Percentiles rank a stretch among this genome's conserved stretches.
Evolutionary conservation across 73 alveolate species (phyloP).

Genomic region (Blepharisma japonicum): DNA sequence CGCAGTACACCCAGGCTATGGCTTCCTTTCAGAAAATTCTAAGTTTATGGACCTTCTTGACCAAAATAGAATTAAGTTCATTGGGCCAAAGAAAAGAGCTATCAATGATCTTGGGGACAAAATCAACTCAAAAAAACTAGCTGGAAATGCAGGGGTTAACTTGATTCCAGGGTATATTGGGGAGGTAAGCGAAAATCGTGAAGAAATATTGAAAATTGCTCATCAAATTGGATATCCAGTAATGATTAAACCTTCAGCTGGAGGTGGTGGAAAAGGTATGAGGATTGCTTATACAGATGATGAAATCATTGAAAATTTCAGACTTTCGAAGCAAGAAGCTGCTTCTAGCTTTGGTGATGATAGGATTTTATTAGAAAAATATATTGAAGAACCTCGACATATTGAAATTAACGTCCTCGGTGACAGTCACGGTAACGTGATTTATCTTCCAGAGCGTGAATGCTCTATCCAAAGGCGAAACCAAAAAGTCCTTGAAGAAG

Average conservation of each 20-base stretch:
- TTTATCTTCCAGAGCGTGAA: constrained; percentile 86
- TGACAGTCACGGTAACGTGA: constrained; percentile 80
- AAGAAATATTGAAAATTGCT: constrained; percentile 55
- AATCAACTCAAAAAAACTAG: constrained; percentile 74
- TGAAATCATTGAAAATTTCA: constrained; percentile 69
- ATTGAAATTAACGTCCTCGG: constrained; percentile 87
- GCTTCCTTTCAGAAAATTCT: constrained; percentile 36
- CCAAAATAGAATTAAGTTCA: constrained; percentile 53
- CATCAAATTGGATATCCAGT: constrained; percentile 85
- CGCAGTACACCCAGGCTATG: constrained; percentile 36
- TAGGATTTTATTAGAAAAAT: constrained; percentile 85
- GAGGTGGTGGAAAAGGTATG: constrained; percentile 97
- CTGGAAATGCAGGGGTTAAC: constrained; percentile 62
- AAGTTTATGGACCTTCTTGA: constrained; percentile 53
- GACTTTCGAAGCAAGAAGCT: constrained; percentile 78
- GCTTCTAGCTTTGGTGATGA: constrained; percentile 76
- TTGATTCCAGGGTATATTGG: constrained; percentile 64
- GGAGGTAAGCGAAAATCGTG: constrained; percentile 42
- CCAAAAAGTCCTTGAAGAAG: constrained; percentile 86
- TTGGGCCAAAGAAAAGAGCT: constrained; percentile 65
- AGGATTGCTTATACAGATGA: constrained; percentile 70
- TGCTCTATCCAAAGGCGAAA: constrained; percentile 91
- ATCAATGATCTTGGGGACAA: constrained; percentile 64
- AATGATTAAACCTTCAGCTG: constrained; percentile 86
- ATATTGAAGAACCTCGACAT: constrained; percentile 90